Evolutionary conservation across 1,284 basidiomycete genomes (phyloP).

Genomic region (Malassezia arunalokei): DNA sequence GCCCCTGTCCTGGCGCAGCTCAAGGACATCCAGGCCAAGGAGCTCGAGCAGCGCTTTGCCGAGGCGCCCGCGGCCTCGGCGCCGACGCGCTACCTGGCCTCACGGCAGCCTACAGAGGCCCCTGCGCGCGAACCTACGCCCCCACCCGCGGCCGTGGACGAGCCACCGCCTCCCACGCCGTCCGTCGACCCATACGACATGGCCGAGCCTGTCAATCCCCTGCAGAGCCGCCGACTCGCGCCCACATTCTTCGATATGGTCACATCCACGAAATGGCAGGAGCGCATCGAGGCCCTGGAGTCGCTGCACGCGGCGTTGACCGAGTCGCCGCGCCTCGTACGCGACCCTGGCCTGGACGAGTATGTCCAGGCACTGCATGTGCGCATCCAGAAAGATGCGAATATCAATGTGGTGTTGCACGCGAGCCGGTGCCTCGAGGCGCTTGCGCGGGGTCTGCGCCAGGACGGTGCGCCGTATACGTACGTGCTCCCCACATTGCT

Average conservation of each 20-base stretch:
- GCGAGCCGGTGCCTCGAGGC: slow-evolving; percentile 76
- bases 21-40: slow-evolving; percentile 96
- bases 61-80: slow-evolving; percentile 66
- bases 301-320: slow-evolving; percentile 64
- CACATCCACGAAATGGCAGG: slow-evolving; percentile 92
- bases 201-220: slow-evolving; percentile 69
- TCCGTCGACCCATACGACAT: slow-evolving; percentile 64
- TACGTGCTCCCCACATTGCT: slow-evolving; percentile 66
- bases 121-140: slow-evolving; percentile 40
- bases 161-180: not conserved
- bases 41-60: slow-evolving; percentile 82
- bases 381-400: slow-evolving; percentile 77
- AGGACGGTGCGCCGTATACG: slow-evolving; percentile 62
- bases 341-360: slow-evolving; percentile 58
- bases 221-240: slow-evolving; percentile 55
- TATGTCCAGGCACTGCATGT: slow-evolving; percentile 64
- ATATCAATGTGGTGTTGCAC: slow-evolving; percentile 85
- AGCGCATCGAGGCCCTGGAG: slow-evolving; percentile 73
- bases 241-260: slow-evolving; percentile 52
- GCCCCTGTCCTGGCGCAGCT: slow-evolving; percentile 77
- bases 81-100: slow-evolving; percentile 66
- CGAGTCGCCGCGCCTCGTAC: slow-evolving; percentile 62
- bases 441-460: slow-evolving; percentile 65
- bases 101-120: slow-evolving; percentile 48
- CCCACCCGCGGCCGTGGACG: slow-evolving; percentile 45